Percentiles rank a stretch among this genome's conserved stretches.
Conservation (phyloP, 2,329 filamentous ascomycete species). For the Pseudocercospora eumusae region DNA sequence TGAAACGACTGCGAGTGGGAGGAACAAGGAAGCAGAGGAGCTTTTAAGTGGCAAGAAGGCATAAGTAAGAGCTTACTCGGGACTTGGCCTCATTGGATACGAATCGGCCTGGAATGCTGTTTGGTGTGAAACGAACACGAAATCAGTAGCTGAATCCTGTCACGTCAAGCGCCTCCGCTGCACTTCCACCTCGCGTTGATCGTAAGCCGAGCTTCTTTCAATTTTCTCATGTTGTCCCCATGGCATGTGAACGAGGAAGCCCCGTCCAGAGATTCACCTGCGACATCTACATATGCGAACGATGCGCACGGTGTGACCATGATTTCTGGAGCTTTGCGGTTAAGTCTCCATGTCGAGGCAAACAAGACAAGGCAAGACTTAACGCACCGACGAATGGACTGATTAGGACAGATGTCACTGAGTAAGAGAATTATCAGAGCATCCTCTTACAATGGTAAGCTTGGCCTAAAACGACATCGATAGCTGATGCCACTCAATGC, state of each 20-base stretch:
- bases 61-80: background rate
- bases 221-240: background rate
- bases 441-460: background rate
- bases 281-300: background rate
- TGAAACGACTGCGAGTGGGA: conserved; percentile 46
- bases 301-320: no score
- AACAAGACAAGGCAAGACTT: background rate
- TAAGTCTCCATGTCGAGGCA: no score
- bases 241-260: background rate
- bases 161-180: background rate
- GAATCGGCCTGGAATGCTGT: background rate
- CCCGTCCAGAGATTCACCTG: background rate
- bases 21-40: conserved; percentile 51
- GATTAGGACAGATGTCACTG: no score
- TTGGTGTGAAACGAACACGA: background rate
- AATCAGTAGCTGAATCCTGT: background rate
- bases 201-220: background rate
- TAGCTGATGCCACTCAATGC: background rate
- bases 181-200: background rate
- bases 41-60: conserved; percentile 40
- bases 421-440: background rate
- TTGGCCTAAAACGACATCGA: background rate
- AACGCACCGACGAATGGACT: background rate
- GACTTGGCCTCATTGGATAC: background rate
- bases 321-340: no score